Conservation (phyloP, 1,139 yeast genomes). For the Blastobotrys apis region DNA sequence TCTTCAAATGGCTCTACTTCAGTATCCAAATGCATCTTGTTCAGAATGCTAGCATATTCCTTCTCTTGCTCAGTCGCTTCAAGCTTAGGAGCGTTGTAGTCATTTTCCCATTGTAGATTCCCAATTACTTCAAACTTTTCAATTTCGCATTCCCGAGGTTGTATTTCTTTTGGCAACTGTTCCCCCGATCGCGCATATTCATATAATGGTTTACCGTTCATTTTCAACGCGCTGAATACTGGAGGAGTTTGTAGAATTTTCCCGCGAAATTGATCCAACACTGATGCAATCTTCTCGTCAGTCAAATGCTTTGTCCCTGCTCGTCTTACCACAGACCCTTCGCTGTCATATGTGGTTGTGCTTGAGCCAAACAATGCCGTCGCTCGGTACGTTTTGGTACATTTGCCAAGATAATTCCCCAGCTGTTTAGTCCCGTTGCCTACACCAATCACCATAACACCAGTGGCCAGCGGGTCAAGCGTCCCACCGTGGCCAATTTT, state of each 20-base stretch:
- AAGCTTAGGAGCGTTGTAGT: conserved; percentile 40
- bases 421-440: conserved; percentile 85
- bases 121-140: conserved; percentile 49
- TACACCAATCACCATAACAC: conserved; percentile 85
- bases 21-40: conserved; percentile 21
- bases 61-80: conserved; percentile 34
- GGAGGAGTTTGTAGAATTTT: conserved; percentile 89
- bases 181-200: conserved; percentile 90
- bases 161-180: conserved; percentile 78
- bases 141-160: conserved; percentile 67
- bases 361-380: conserved; percentile 83
- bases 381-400: conserved; percentile 74
- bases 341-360: conserved; percentile 91
- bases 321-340: conserved; percentile 70
- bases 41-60: conserved; percentile 35
- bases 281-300: conserved; percentile 46
- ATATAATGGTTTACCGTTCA: conserved; percentile 90
- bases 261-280: conserved; percentile 67
- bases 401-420: conserved; percentile 57
- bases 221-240: conserved; percentile 85
- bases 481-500: conserved; percentile 99
- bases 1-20: conserved; percentile 13
- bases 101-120: conserved; percentile 53
- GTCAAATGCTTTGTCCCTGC: conserved; percentile 58
- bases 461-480: conserved; percentile 89